Evolutionary conservation across 1,284 basidiomycete species (phyloP).

Genomic region (Paramarasmius palmivorus): DNA sequence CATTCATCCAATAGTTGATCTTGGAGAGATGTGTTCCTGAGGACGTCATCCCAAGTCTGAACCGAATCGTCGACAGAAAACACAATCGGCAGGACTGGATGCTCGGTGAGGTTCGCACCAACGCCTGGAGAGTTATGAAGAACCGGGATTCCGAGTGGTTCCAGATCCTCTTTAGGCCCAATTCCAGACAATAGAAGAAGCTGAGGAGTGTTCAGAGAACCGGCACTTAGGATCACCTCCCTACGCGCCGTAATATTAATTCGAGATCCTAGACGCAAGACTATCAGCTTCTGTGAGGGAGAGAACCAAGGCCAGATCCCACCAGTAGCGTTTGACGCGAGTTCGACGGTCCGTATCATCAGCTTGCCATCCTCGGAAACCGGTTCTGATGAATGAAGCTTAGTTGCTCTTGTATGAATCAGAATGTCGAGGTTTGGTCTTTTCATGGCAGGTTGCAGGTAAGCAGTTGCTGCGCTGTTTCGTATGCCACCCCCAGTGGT

Average conservation of each 20-base stretch:
- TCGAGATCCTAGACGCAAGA: not conserved
- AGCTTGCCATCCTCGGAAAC: too few relatives aligned
- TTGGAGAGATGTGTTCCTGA: slow-evolving; percentile 17
- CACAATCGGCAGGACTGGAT: slow-evolving; percentile 22
- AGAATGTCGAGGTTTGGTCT: not conserved
- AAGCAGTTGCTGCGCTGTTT: not conserved
- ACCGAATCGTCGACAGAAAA: slow-evolving; percentile 18
- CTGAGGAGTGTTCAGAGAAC: slow-evolving; percentile 31
- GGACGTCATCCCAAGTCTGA: slow-evolving; percentile 18
- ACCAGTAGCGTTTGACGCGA: too few relatives aligned
- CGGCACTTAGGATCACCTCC: slow-evolving; percentile 29
- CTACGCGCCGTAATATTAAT: slow-evolving; percentile 12
- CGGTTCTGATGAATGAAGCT: not conserved
- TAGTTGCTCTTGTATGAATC: not conserved
- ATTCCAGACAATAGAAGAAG: slow-evolving; percentile 37
- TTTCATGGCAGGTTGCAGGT: not conserved
- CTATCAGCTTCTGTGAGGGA: too few relatives aligned
- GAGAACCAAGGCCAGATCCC: too few relatives aligned
- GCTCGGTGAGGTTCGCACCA: slow-evolving; percentile 37
- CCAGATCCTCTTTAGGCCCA: slow-evolving; percentile 22
- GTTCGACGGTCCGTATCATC: too few relatives aligned
- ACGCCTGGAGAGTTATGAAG: slow-evolving; percentile 30
- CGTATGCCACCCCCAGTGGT: not conserved
- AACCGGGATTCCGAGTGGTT: not conserved
- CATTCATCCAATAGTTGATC: slow-evolving; percentile 18